Base-by-base conservation (phyloP, 2,329 filamentous ascomycete species). In the Alternaria dauci region DNA sequence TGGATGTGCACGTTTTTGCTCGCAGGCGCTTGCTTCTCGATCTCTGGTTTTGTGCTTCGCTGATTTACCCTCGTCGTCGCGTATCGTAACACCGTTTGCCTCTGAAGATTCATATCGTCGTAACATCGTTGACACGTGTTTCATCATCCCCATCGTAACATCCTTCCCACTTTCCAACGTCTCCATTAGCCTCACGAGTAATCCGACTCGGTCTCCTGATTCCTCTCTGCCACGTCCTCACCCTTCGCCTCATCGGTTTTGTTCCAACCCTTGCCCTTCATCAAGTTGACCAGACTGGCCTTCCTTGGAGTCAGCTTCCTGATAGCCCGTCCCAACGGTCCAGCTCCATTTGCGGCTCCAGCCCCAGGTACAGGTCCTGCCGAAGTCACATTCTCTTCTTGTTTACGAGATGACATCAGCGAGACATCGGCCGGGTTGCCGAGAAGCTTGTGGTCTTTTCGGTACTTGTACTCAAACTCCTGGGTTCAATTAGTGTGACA, bases 401-500 rank as follows among this genome's bases (percentile, higher is more conserved):
- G 68, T 63, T 70, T 73, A 62, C 65, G 66, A n/a, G 56, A 52
- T 52, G 67, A 58, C 9, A 61, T 56, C 2, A 63, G 51, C 16
- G 67, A 62, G 20, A 67, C 44, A 39, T 71, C 63, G 36, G 61
- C 34, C 42, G 62, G 53, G 12, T 59, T 62, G 23, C 63, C 67
- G 9, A 75, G 66, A 18, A 78, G 52, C 14, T 69, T 67, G 60
- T 76, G 63, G 20, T 75, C 71, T 51, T 66, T 71, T 12, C 75
- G 66, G 50, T 77, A 77, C 46, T 55, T 74, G 52, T 68, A 70
- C 52, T 78, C 76, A 41, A 76, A 78, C n/a, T 74, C 74, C 76
- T 78, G 32, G 1, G 3, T 16, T 1, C 9, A 23, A 28, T 64
- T 12, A 70, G 52, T 41, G 5, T 34, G 38, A 26, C 1, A 32